Conservation (phyloP, 768 basidiomycete genomes). For the Thelephora ganbajun region DNA sequence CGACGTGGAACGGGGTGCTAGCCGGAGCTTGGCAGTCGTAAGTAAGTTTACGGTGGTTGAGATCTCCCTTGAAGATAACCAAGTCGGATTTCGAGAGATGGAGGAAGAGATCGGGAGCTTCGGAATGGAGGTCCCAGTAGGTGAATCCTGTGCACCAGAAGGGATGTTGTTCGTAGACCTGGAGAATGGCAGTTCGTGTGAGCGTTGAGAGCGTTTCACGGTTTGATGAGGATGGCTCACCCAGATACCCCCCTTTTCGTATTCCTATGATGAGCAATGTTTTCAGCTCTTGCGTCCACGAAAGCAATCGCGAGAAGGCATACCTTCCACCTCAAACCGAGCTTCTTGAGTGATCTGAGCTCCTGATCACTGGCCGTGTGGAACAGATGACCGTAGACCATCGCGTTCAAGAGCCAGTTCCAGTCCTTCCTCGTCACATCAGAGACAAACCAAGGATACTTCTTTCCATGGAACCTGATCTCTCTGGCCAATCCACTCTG, state of each 20-base stretch:
- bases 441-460: conserved; percentile 89
- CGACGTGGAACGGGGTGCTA: conserved; percentile 76
- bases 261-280: conserved; percentile 37
- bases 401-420: conserved; percentile 80
- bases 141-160: conserved; percentile 97
- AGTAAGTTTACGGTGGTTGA: conserved; percentile 84
- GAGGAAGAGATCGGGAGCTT: conserved; percentile 85
- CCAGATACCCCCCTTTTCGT: conserved; percentile 87
- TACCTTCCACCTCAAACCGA: conserved; percentile 87
- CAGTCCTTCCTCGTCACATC: conserved; percentile 91
- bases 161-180: conserved; percentile 72
- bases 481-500: conserved; percentile 77
- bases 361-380: conserved; percentile 68
- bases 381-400: conserved; percentile 90
- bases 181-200: not conserved
- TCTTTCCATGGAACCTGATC: conserved; percentile 90
- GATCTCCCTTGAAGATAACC: conserved; percentile 88
- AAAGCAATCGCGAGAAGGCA: not conserved
- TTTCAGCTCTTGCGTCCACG: not conserved
- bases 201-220: not conserved
- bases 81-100: conserved; percentile 83
- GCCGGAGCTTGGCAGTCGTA: conserved; percentile 81
- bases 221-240: conserved; percentile 17
- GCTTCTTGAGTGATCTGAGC: conserved; percentile 61
- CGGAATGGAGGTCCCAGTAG: conserved; percentile 74